Conservation (phyloP, 805 yeast genomes). For the Candida nemodendra region DNA sequence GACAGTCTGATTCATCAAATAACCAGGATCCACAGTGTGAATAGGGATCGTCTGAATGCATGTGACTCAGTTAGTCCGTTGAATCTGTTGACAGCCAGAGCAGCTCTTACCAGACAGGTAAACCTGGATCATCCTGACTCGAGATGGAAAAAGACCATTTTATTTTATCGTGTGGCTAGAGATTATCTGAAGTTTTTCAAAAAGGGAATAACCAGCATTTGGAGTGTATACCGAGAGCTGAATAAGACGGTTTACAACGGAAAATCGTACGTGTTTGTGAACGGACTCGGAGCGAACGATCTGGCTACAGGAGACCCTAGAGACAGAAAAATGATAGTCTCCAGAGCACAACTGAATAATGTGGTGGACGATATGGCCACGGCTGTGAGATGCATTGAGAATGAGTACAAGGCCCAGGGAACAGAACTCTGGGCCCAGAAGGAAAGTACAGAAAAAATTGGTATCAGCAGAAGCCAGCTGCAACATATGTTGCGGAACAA, state of each 20-base stretch:
- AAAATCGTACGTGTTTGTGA: slow-evolving; percentile 29
- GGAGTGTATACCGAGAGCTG: slow-evolving; percentile 41
- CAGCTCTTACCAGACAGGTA: slow-evolving; percentile 6
- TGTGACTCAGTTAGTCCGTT: slow-evolving; percentile 19
- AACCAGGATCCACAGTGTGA: not conserved
- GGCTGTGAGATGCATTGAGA: slow-evolving; percentile 22
- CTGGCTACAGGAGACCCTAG: slow-evolving; percentile 25
- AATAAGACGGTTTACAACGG: slow-evolving; percentile 26
- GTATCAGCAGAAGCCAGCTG: slow-evolving; percentile 41
- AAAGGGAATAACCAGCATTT: slow-evolving; percentile 54
- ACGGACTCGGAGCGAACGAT: slow-evolving; percentile 25
- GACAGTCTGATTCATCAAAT: not conserved
- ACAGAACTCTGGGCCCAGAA: slow-evolving; percentile 9
- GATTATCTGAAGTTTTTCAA: slow-evolving; percentile 49
- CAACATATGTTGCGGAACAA: slow-evolving; percentile 51
- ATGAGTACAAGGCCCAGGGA: slow-evolving; percentile 16
- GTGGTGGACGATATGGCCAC: slow-evolving; percentile 28
- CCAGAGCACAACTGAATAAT: slow-evolving; percentile 11
- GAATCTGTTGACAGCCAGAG: slow-evolving; percentile 18
- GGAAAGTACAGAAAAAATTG: slow-evolving; percentile 12
- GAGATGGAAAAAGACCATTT: slow-evolving; percentile 4
- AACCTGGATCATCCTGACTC: slow-evolving; percentile 7
- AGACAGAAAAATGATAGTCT: slow-evolving; percentile 20
- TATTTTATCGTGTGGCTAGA: slow-evolving; percentile 21
- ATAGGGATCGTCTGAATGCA: slow-evolving; percentile 9